Conservation (phyloP, 768 basidiomycete species). For the Cubamyces sp. region DNA sequence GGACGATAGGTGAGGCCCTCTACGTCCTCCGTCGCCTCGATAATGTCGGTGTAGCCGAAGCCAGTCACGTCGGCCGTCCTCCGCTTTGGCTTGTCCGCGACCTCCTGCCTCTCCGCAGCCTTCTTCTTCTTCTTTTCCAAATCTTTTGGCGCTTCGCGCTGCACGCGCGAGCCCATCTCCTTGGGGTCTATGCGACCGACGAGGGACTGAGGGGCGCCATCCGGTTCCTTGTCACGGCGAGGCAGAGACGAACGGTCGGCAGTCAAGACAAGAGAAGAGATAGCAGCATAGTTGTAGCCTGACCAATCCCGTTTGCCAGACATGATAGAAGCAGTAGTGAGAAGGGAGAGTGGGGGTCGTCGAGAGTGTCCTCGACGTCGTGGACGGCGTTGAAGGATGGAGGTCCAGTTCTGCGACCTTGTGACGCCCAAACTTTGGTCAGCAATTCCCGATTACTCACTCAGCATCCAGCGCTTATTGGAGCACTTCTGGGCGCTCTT, state of each 20-base stretch:
- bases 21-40: conserved; percentile 91
- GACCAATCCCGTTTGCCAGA: conserved; percentile 78
- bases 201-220: conserved; percentile 93
- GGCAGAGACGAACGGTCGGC: conserved; percentile 82
- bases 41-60: conserved; percentile 87
- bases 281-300: conserved; percentile 94
- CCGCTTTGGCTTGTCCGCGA: conserved; percentile 64
- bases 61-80: conserved; percentile 59
- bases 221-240: conserved; percentile 92
- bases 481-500: no score
- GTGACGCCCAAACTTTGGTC: conserved; percentile 13
- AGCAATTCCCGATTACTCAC: conserved; percentile 13
- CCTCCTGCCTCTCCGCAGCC: conserved; percentile 62
- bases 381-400: conserved; percentile 19
- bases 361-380: conserved; percentile 21
- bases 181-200: conserved; percentile 86
- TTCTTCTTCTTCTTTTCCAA: conserved; percentile 94
- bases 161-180: conserved; percentile 93
- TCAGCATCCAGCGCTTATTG: no score
- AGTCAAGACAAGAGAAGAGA: conserved; percentile 93
- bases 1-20: conserved; percentile 94
- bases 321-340: conserved; percentile 34
- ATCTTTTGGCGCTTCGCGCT: conserved; percentile 83
- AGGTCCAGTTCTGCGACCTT: background rate
- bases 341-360: conserved; percentile 3